phyloP scores from a whole-genome alignment of 1,284 basidiomycete genomes.

The Mixia osmundae region DNA sequence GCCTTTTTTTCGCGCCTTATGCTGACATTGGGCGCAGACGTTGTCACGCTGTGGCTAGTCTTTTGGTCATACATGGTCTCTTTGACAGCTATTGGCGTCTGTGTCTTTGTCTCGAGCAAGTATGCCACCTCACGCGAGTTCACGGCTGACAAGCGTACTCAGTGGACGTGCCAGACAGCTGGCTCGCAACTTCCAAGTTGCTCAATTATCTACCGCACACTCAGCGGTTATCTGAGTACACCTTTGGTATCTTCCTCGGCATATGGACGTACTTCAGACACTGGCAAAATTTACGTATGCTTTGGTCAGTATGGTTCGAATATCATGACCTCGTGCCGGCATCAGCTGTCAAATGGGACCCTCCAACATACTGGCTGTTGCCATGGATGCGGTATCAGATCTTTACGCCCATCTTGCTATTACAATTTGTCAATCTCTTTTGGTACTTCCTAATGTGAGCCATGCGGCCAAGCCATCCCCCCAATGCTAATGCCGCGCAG shows the following conservation, averaged over 20 bases:
- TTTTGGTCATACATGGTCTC: slow-evolving; percentile 78
- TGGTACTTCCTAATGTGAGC: slow-evolving; percentile 67
- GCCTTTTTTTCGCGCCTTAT: background rate
- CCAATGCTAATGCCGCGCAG: background rate
- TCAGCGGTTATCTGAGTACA: slow-evolving; percentile 32
- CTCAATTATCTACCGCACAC: slow-evolving; percentile 50
- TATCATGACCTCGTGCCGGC: slow-evolving; percentile 40
- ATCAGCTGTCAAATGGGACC: no score
- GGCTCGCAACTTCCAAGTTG: slow-evolving; percentile 56
- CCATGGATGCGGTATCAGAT: slow-evolving; percentile 46
- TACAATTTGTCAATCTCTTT: slow-evolving; percentile 68
- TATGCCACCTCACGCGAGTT: no score
- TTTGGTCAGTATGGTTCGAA: slow-evolving; percentile 66
- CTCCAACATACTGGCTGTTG: slow-evolving; percentile 42
- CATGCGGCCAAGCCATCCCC: slow-evolving; percentile 32
- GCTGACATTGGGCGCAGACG: slow-evolving; percentile 42
- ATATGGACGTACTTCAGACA: slow-evolving; percentile 95
- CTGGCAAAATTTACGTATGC: slow-evolving; percentile 65
- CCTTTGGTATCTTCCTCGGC: slow-evolving; percentile 43
- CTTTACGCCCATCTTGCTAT: slow-evolving; percentile 42
- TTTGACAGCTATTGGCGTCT: slow-evolving; percentile 20
- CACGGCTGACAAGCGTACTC: no score
- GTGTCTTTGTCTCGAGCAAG: slow-evolving; percentile 57
- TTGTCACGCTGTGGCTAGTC: slow-evolving; percentile 88
- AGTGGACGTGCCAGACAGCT: slow-evolving; percentile 87